phyloP scores from a whole-genome alignment of 345 rosid genomes.

The Erysimum cheiranthoides region DNA sequence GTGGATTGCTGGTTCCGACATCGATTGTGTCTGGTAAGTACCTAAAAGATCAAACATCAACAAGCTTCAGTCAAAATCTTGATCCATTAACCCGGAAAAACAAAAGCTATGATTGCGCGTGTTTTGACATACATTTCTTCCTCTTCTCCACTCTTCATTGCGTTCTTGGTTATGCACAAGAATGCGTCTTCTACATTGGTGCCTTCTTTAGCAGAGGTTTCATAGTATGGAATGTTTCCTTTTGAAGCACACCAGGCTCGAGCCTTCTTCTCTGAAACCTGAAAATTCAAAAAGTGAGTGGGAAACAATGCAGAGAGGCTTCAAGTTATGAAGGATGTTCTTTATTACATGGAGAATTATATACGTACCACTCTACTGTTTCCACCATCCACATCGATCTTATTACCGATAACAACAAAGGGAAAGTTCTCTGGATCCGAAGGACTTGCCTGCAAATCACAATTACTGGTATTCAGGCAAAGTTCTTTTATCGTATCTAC shows the following conservation, averaged over 20 bases:
- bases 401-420: slow-evolving; percentile 87
- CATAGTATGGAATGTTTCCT: slow-evolving; percentile 91
- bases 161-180: slow-evolving; percentile 83
- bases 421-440: slow-evolving; percentile 92
- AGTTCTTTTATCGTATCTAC: background rate
- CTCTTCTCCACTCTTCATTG: slow-evolving; percentile 86
- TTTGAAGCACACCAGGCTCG: slow-evolving; percentile 95
- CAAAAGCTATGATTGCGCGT: background rate
- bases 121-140: slow-evolving; percentile 79
- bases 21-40: slow-evolving; percentile 82
- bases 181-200: slow-evolving; percentile 91
- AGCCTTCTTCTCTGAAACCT: slow-evolving; percentile 93
- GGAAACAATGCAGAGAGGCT: background rate
- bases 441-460: slow-evolving; percentile 71
- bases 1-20: slow-evolving; percentile 62
- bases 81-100: background rate
- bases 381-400: slow-evolving; percentile 86
- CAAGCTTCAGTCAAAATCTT: slow-evolving; percentile 24
- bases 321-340: slow-evolving; percentile 13
- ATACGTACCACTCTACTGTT: slow-evolving; percentile 83
- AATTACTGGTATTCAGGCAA: background rate
- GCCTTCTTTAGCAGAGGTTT: slow-evolving; percentile 96
- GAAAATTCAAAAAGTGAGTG: background rate
- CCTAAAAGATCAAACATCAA: slow-evolving; percentile 45
- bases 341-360: slow-evolving; percentile 17